These are phyloP conservation scores for Triticum timopheevii DNA, from an alignment of 176 grass and related monocot genomes.

Conservation along the genomic window DNA sequence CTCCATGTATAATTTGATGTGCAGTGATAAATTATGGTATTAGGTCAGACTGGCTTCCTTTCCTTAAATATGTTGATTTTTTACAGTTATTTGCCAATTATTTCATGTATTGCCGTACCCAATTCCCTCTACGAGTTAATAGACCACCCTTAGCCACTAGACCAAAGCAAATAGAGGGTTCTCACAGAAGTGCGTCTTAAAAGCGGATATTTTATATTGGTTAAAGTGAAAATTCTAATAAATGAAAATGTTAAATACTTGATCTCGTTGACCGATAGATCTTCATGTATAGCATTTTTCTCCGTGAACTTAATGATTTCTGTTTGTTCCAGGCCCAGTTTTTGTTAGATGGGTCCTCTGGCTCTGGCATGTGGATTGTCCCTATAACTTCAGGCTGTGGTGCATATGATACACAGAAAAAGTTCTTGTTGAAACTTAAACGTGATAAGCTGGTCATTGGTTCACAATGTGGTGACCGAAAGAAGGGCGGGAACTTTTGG, in stretches of 20 bases:
- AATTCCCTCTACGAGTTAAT: background rate
- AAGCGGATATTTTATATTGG: background rate
- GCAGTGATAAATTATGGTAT: background rate
- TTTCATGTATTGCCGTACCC: background rate
- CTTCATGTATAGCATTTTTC: background rate
- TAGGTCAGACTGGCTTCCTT: background rate
- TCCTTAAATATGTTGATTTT: background rate
- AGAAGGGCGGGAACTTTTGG: conserved; percentile 58
- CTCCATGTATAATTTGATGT: background rate
- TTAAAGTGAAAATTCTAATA: background rate
- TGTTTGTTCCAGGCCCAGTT: conserved; percentile 72
- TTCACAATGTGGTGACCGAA: conserved; percentile 33
- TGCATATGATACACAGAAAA: conserved; percentile 61
- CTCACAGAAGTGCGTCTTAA: background rate
- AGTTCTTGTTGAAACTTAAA: conserved; percentile 59
- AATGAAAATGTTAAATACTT: background rate
- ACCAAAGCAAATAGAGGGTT: background rate
- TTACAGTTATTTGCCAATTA: conserved; percentile 8
- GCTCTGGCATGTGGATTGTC: conserved; percentile 71
- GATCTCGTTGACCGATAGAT: background rate
- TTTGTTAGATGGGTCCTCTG: conserved; percentile 69
- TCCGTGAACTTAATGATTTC: conserved; percentile 7
- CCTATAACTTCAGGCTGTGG: conserved; percentile 61
- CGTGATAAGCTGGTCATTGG: conserved; percentile 49
- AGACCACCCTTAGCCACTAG: background rate